These are phyloP conservation scores for Stephania cephalantha DNA, from an alignment of 164 flowering plant species.

Conservation along the genomic window DNA sequence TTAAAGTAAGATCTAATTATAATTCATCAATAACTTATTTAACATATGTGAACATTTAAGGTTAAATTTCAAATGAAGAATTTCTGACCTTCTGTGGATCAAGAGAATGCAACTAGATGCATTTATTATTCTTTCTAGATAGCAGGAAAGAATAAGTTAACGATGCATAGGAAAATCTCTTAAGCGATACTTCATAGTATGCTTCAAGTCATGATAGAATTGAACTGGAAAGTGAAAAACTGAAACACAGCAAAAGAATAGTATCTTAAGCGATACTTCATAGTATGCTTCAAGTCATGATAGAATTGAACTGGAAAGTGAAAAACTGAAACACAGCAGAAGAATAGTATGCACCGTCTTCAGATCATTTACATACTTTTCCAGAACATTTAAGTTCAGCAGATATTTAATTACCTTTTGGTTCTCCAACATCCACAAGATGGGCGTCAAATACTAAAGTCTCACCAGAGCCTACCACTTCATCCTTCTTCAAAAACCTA, in stretches of 20 bases:
- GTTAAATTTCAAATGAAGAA: neutral
- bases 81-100: neutral
- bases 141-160: neutral
- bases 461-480: constrained; percentile 55
- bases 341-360: neutral
- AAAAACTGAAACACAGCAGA: neutral
- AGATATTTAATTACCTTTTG: constrained; percentile 30
- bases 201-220: neutral
- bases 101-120: neutral
- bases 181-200: neutral
- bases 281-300: neutral
- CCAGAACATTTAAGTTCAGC: constrained; percentile 19
- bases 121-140: neutral
- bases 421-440: constrained; percentile 72
- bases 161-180: neutral
- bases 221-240: neutral
- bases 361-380: constrained; percentile 15
- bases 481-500: constrained; percentile 57
- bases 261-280: neutral
- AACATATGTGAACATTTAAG: too few relatives aligned
- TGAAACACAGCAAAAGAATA: neutral
- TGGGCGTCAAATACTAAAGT: constrained; percentile 48
- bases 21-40: too few relatives aligned
- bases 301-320: neutral
- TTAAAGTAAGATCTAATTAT: too few relatives aligned